Evolutionary conservation across 2,329 filamentous ascomycete genomes (phyloP).

Genomic region (Harringtonia aguacate): DNA sequence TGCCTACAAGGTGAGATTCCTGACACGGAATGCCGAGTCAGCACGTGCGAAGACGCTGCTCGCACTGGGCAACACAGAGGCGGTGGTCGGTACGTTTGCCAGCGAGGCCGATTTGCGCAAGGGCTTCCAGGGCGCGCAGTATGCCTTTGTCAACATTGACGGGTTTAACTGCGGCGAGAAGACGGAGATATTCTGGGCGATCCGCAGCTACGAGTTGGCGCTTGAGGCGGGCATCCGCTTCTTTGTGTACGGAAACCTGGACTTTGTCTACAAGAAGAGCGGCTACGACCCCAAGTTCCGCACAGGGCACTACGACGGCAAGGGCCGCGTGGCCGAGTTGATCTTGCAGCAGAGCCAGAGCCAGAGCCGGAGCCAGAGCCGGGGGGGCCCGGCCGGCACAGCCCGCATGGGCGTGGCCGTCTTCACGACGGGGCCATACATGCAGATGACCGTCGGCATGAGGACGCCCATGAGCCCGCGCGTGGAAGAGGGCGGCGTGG

Average conservation of each 20-base stretch:
- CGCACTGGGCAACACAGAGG: conserved; percentile 5
- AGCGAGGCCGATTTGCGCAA: neutral
- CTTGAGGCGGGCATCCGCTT: conserved; percentile 31
- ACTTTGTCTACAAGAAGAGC: conserved; percentile 35
- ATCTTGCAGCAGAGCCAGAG: conserved; percentile 28
- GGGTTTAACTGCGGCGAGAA: conserved; percentile 35
- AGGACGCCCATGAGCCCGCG: neutral
- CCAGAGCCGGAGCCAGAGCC: conserved; percentile 22
- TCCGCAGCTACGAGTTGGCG: conserved; percentile 28
- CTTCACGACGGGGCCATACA: conserved; percentile 17
- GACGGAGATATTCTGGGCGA: conserved; percentile 37
- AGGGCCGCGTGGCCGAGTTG: conserved; percentile 28
- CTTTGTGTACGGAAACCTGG: conserved; percentile 37
- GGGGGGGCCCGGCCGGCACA: conserved; percentile 12
- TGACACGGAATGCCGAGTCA: conserved; percentile 2
- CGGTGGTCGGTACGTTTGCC: neutral
- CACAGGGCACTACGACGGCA: conserved; percentile 34
- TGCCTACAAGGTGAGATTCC: conserved; percentile 2
- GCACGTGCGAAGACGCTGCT: neutral
- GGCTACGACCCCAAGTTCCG: conserved; percentile 34
- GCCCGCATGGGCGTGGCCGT: conserved; percentile 10
- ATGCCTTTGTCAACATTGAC: conserved; percentile 43
- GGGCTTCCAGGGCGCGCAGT: conserved; percentile 2
- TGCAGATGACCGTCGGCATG: conserved; percentile 10
- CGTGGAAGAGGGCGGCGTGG: conserved; percentile 8